Conservation (phyloP, 345 rosid genomes). For the Linum tenue region DNA sequence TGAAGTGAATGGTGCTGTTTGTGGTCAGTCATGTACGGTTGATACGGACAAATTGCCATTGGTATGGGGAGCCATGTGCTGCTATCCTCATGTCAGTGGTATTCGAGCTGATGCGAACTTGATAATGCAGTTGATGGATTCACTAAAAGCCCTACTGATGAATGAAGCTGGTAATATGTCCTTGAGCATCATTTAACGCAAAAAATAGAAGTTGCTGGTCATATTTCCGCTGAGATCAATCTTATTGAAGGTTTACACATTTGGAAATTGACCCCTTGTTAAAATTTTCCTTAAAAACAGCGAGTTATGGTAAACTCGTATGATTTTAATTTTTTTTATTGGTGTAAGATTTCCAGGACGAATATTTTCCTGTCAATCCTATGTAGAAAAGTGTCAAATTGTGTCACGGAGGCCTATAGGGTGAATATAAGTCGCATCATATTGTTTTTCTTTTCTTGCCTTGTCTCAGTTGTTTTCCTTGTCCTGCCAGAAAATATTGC, state of each 20-base stretch:
- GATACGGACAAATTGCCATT: constrained; percentile 39
- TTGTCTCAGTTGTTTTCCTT: constrained; percentile 3
- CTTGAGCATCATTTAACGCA: background rate
- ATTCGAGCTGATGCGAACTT: constrained; percentile 31
- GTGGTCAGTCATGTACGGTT: constrained; percentile 26
- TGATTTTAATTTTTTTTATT: too few relatives aligned
- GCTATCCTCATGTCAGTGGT: constrained; percentile 45
- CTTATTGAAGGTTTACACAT: background rate
- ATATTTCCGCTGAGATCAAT: background rate
- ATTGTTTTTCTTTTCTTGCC: constrained; percentile 5
- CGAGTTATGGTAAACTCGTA: too few relatives aligned
- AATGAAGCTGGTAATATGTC: constrained; percentile 38
- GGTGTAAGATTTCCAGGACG: too few relatives aligned
- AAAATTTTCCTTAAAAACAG: too few relatives aligned
- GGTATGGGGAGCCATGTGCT: constrained; percentile 60
- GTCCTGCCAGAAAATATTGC: constrained; percentile 40
- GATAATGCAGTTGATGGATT: constrained; percentile 44
- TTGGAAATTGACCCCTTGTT: too few relatives aligned
- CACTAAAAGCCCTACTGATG: constrained; percentile 38
- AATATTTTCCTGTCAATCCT: too few relatives aligned
- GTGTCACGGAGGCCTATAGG: background rate
- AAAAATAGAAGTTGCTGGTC: background rate
- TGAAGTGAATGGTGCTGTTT: constrained; percentile 24
- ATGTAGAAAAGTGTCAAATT: too few relatives aligned
- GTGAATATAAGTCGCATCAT: background rate